A percentile compares a stretch with the other conserved stretches of the same genome.
Conservation (phyloP, 345 rosid species). For the Gossypium thurberi region DNA sequence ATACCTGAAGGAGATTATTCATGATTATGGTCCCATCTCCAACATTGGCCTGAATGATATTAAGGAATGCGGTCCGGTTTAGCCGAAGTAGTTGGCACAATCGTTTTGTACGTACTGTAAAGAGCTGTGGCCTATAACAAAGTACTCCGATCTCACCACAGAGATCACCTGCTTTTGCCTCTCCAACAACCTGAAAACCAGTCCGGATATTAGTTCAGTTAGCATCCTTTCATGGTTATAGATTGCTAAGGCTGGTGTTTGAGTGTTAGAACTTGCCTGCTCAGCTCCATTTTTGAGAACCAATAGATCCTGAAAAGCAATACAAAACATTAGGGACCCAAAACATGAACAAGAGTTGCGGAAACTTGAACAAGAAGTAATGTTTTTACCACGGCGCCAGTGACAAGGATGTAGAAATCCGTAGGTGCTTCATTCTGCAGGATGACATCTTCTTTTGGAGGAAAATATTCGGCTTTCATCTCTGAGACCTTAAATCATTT, state of each 20-base stretch:
- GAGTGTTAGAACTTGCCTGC: constrained; percentile 32
- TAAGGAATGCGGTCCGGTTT: constrained; percentile 77
- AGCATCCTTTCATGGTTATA: neutral
- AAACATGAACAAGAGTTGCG: neutral
- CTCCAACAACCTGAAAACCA: constrained; percentile 53
- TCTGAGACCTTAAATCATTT: constrained; percentile 51
- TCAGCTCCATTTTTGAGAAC: constrained; percentile 42
- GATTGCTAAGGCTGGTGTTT: neutral
- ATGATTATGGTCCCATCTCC: constrained; percentile 91
- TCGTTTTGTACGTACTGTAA: constrained; percentile 84
- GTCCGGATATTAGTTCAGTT: neutral
- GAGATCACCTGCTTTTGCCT: constrained; percentile 72
- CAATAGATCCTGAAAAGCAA: constrained; percentile 44
- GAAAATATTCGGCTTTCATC: constrained; percentile 82
- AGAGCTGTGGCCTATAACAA: constrained; percentile 82
- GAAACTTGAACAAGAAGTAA: neutral
- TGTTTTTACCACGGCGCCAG: constrained; percentile 59
- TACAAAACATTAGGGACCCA: constrained; percentile 5
- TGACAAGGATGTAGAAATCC: constrained; percentile 67
- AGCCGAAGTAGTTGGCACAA: constrained; percentile 79
- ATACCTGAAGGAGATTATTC: constrained; percentile 90
- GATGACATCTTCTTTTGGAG: constrained; percentile 82
- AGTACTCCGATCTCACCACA: constrained; percentile 88
- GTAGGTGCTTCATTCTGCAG: constrained; percentile 83
- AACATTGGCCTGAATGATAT: constrained; percentile 78